A percentile compares a stretch with the other conserved stretches of the same genome.
Evolutionary conservation across 2,329 filamentous ascomycete species (phyloP).

Genomic region (Nigrograna mackinnonii): DNA sequence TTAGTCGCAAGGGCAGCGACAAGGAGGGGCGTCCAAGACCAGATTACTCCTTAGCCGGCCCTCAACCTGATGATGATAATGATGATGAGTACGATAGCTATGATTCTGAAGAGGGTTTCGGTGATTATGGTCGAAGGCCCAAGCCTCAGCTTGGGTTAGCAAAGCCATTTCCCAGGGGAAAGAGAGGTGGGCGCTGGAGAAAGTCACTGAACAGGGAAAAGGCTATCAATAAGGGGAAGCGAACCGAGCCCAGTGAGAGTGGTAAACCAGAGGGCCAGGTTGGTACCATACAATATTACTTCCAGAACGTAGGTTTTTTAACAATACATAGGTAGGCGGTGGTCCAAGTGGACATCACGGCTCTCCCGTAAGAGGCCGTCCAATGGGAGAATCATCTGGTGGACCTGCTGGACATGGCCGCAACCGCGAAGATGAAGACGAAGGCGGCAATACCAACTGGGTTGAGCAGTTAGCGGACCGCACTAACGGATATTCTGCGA

Average conservation of each 20-base stretch:
- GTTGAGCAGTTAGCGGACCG: constrained; percentile 9
- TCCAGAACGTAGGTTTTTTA: no score
- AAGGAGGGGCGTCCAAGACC: constrained; percentile 2
- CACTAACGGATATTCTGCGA: background rate
- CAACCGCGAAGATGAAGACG: constrained; percentile 11
- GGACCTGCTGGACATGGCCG: constrained; percentile 9
- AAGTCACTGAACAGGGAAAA: constrained; percentile 2
- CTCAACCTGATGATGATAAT: constrained; percentile 1
- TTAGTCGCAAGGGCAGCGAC: background rate
- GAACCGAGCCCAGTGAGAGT: constrained; percentile 6
- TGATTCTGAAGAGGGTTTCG: constrained; percentile 10
- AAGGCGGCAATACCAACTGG: constrained; percentile 9
- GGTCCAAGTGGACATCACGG: constrained; percentile 6
- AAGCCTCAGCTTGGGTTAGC: constrained; percentile 3
- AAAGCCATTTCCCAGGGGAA: constrained; percentile 7
- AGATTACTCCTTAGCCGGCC: constrained; percentile 8
- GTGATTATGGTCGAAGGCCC: constrained; percentile 6
- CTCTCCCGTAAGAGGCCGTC: constrained; percentile 6
- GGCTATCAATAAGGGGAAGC: constrained; percentile 1
- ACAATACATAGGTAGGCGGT: constrained; percentile 7
- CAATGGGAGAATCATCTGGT: constrained; percentile 6
- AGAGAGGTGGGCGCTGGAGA: constrained; percentile 6
- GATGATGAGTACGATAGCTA: constrained; percentile 5
- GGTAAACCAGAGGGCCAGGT: constrained; percentile 6
- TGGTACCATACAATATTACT: no score